Conservation (phyloP, 768 basidiomycete genomes). For the Podaxis sp. region DNA sequence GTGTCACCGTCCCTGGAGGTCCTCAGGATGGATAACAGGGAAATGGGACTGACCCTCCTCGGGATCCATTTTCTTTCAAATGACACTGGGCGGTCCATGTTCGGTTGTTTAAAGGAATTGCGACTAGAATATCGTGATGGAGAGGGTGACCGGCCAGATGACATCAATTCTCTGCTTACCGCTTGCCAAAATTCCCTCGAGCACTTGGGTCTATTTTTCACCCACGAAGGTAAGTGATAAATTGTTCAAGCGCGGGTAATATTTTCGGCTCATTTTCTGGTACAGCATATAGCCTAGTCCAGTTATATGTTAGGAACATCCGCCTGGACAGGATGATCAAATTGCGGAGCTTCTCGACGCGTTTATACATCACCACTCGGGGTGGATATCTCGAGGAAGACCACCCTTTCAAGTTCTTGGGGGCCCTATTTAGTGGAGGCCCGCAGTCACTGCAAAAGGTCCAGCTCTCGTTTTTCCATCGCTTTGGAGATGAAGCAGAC, state of each 20-base stretch:
- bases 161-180: constrained; percentile 9
- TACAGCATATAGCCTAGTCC: not conserved
- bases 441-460: constrained; percentile 5
- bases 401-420: constrained; percentile 5
- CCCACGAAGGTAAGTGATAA: constrained; percentile 10
- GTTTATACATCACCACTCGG: constrained; percentile 8
- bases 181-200: constrained; percentile 12
- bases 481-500: constrained; percentile 8
- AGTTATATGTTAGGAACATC: constrained; percentile 1
- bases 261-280: not conserved
- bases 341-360: constrained; percentile 11
- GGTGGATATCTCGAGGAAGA: constrained; percentile 6
- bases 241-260: not conserved
- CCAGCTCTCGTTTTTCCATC: constrained; percentile 10
- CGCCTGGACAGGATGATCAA: not conserved
- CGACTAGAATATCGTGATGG: constrained; percentile 4
- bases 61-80: constrained; percentile 8
- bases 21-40: constrained; percentile 11
- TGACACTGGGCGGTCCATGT: not conserved
- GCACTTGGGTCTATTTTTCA: constrained; percentile 4
- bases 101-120: constrained; percentile 7
- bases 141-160: not conserved
- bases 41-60: constrained; percentile 5
- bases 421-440: not conserved
- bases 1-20: constrained; percentile 9